Conservation (phyloP, 306 rosid genomes). For the Quercus agrifolia region DNA sequence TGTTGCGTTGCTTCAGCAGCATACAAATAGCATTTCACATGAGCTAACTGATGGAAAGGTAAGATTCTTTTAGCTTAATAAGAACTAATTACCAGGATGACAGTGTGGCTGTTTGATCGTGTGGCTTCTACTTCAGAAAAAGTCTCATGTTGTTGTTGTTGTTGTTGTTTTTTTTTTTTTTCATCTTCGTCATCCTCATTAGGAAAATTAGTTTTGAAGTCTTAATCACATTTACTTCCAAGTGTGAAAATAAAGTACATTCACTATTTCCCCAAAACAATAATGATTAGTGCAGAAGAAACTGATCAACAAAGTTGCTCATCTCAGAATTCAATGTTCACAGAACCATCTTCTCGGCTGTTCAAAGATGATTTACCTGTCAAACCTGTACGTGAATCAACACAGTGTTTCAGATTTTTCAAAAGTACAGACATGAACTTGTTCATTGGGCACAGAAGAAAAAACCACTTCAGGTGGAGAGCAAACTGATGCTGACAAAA, state of each 20-base stretch:
- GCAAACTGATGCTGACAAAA: conserved; percentile 25
- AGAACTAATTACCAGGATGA: too few relatives aligned
- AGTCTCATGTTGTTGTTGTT: too few relatives aligned
- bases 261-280: not conserved
- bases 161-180: too few relatives aligned
- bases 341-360: conserved; percentile 33
- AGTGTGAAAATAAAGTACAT: too few relatives aligned
- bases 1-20: too few relatives aligned
- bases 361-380: conserved; percentile 20
- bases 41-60: conserved; percentile 79
- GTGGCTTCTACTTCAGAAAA: too few relatives aligned
- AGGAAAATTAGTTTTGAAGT: too few relatives aligned
- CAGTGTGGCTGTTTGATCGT: too few relatives aligned
- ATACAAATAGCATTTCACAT: conserved; percentile 10
- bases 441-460: conserved; percentile 28
- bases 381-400: conserved; percentile 22
- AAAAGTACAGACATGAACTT: conserved; percentile 25
- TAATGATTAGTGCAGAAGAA: conserved; percentile 21
- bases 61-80: not conserved
- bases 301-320: conserved; percentile 31
- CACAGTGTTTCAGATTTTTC: conserved; percentile 30
- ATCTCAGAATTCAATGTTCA: conserved; percentile 26
- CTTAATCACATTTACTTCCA: too few relatives aligned
- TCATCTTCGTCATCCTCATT: too few relatives aligned
- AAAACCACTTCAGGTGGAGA: conserved; percentile 24